Conservation (phyloP, 192 early-diverging fungal species). For the Gaertneriomyces sp. region DNA sequence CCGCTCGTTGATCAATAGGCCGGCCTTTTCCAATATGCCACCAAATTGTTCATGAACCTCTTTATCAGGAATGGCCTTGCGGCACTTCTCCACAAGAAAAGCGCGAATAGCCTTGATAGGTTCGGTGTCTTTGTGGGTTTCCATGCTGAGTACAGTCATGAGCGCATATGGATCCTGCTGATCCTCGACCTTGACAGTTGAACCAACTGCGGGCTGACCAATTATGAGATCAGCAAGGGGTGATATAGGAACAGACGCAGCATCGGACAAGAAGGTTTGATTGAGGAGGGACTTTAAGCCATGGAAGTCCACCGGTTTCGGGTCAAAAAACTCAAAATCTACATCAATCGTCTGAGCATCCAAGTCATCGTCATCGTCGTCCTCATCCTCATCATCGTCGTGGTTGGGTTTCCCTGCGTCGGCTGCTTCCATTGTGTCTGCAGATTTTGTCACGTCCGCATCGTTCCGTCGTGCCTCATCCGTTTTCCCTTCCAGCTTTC, state of each 20-base stretch:
- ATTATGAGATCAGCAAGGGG: constrained; percentile 82
- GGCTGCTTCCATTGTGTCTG: not conserved
- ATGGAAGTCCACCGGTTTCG: constrained; percentile 84
- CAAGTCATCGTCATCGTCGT: not conserved
- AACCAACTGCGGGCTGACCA: constrained; percentile 70
- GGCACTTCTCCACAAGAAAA: constrained; percentile 68
- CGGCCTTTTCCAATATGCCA: not conserved
- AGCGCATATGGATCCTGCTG: constrained; percentile 79
- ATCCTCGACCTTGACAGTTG: constrained; percentile 86
- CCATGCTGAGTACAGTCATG: constrained; percentile 68
- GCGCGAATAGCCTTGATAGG: constrained; percentile 25
- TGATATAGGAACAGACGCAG: constrained; percentile 68
- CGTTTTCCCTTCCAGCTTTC: too few relatives aligned
- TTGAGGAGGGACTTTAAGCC: constrained; percentile 81
- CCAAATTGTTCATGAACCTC: constrained; percentile 10
- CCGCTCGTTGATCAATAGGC: constrained; percentile 75
- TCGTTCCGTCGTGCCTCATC: too few relatives aligned
- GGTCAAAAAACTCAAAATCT: constrained; percentile 95
- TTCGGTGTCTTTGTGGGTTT: constrained; percentile 50
- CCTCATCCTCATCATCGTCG: constrained; percentile 1
- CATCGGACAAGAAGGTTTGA: constrained; percentile 76
- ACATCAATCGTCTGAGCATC: constrained; percentile 60
- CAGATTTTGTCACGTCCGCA: not conserved
- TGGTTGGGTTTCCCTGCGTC: not conserved
- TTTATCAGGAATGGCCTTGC: constrained; percentile 8